Evolutionary conservation across 2,329 filamentous ascomycete species (phyloP), one percentile per base, ranked within the genome.

Genomic region (Tolypocladium guangdongense): DNA sequence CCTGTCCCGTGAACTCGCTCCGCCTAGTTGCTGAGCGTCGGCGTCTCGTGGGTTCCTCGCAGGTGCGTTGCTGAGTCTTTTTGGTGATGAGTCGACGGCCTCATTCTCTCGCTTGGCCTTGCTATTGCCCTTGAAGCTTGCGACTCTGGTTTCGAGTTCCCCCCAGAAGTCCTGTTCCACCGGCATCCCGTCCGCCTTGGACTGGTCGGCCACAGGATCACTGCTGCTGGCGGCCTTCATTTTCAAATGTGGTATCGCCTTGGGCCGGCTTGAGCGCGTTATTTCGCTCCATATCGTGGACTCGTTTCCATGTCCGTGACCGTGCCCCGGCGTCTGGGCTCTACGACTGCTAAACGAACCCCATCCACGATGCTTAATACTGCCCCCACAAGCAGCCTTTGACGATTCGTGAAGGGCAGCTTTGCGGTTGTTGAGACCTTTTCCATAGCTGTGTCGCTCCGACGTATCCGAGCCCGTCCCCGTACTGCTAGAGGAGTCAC

Each of bases 101-200:
- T 30, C 11, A 10, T 37, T 39, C 22, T 56, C 43, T 33, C 27
- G 43, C 43, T 27, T 20, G 27, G 43, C 27, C 43, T 47, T 57
- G 7, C 27, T n/a, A 38, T 43, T 55, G 7, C 48, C 53, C 38
- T 58, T 58, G 24, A 62, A 50, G 32, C 45, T 45, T 2, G 54
- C 49, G 3, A 61, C 58, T 39, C 60, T 56, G 20, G 56, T 56
- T 46, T 63, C 59, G 8, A 64, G 53, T 48, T 62, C 62, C 7
- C 51, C 58, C 62, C 62, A 64, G 35, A 65, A 65, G 35, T 63
- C 58, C 30, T 59, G 54, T 12, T 51, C 50, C 3, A 46, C n/a
- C 8, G 46, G 3, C 20, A 22, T 33, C 8, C 50, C 48, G 11
- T 33, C 37, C 8, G 20, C n/a, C 3, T 27, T 37, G 8, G 52